Conservation (phyloP, 306 rosid species). For the Prunus dulcis region DNA sequence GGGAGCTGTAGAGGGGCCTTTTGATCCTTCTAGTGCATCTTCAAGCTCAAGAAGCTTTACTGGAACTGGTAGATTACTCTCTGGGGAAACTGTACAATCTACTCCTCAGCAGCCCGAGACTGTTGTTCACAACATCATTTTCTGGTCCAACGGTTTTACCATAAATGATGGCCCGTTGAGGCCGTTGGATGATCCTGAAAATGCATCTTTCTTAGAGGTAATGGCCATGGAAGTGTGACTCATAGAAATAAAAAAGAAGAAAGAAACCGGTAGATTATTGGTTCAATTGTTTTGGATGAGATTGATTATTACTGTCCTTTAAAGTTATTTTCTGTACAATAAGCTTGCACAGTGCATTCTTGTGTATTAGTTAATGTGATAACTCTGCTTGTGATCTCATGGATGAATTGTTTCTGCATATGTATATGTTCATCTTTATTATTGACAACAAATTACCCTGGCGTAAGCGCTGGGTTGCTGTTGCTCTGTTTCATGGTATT, state of each 20-base stretch:
- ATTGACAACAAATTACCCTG: not conserved
- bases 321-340: not conserved
- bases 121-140: slow-evolving; percentile 80
- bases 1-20: slow-evolving; percentile 84
- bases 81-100: slow-evolving; percentile 70
- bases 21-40: slow-evolving; percentile 62
- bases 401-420: not conserved
- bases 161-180: slow-evolving; percentile 93
- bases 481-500: slow-evolving; percentile 4
- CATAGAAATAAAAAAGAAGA: not conserved
- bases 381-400: not conserved
- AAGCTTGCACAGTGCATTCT: not conserved
- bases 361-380: not conserved
- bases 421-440: not conserved
- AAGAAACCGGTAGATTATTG: not conserved
- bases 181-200: slow-evolving; percentile 95
- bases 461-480: not conserved
- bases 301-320: not conserved
- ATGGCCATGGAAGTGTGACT: slow-evolving; percentile 4
- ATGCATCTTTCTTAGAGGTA: slow-evolving; percentile 90
- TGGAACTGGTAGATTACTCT: slow-evolving; percentile 87
- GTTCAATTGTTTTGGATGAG: not conserved
- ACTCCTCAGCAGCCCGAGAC: slow-evolving; percentile 80
- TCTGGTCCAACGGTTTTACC: slow-evolving; percentile 89
- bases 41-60: slow-evolving; percentile 85